Base-by-base conservation (phyloP, 768 basidiomycete genomes). In the Royoungia palumana region DNA sequence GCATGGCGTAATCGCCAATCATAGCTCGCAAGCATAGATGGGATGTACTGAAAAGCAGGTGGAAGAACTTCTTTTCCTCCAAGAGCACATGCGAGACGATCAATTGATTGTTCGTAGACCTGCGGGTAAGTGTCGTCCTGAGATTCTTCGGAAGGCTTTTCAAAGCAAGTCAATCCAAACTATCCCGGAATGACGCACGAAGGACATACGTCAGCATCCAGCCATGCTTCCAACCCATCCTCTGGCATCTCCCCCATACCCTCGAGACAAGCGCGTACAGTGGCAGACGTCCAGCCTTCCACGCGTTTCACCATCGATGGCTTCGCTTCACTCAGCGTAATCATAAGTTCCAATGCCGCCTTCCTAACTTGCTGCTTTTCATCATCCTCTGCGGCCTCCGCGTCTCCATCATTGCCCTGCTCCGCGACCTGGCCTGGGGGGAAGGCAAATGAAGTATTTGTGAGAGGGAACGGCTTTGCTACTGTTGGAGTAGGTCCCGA, bases 1-100 rank as follows among this genome's bases (percentile, higher is more conserved):
- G 89, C 90, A 58, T 94, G 90, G 24, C 91, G 75, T 22, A 82
- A 77, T 44, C 88, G 76, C 93, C 93, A 95, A 66, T 93, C 88
- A 51, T 83, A 85, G 47, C 79, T 83, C 0, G 77, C 79, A 48
- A 94, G 73, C 84, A 94, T 89, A 0, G 82, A 83, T 1, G 89
- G 89, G 13, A 91, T 89, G 50, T 83, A 82, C 64, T 83, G 81
- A 70, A 93, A 93, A 6, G 91, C 85, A 10, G 84, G 80, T 0
- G 87, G 91, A 5, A 94, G 70, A 1, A 93, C 79, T 1, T 80
- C 71, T 48, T 82, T 75, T 0, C 92, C 90, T 6, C 88, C 89
- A 37, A 93, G 69, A 0, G 89, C 87, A 65, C 83, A 83, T 10
- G 92, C 87, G 4, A 94, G 64, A 8, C 92, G 73, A 64, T 95